Evolutionary conservation across 768 basidiomycete genomes (phyloP), one percentile per base, ranked within the genome.

Genomic region (Boletus subcaerulescens): DNA sequence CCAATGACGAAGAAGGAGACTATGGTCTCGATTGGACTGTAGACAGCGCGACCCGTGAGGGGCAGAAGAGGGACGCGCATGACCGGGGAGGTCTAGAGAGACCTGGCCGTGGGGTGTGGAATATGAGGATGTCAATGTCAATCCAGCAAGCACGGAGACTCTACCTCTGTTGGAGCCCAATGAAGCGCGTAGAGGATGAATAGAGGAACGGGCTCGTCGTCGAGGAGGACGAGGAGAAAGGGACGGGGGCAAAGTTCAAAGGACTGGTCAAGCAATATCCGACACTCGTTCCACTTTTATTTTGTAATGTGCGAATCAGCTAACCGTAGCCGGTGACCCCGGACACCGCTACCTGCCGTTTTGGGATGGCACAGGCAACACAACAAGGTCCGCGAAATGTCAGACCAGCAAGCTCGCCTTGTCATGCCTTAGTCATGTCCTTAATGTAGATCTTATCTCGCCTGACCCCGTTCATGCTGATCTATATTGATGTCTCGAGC

Each of bases 1-100:
- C 90, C 89, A 56, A 95, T 70, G 65, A 94, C 84, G 70, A 86
- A 91, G 76, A 92, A 89, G 69, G 85, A 83, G 53, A 97, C 93
- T 59, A 97, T 93, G 9, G 89, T 89, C 66, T 98, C 95, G 59
- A 92, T 90, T 46, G 90, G 90, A 5, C 78, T 85, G 69, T 84
- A 84, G 15, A 86, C 87, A 2, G 88, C 85, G 58, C 87, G 85
- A 14, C 79, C 79, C 5, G 87, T 87, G 60, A 91, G 76, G 2
- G 87, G 86, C 41, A 85, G 76, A 38, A 88, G 74, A 29, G 88
- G 60, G 12, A 83, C 80, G 53, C 86, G 79, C 81, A 89, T 81
- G 52, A 52, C 48, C 18, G 14, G 8, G 44, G 15, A n/a, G 3
- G 29, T 17, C 31, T 24, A 38, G 33, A 10, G 22, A 15, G 6